Evolutionary conservation across 148 eudicot species (phyloP), one percentile per base, ranked within the genome.

Genomic region (Salicornia ramosissima): DNA sequence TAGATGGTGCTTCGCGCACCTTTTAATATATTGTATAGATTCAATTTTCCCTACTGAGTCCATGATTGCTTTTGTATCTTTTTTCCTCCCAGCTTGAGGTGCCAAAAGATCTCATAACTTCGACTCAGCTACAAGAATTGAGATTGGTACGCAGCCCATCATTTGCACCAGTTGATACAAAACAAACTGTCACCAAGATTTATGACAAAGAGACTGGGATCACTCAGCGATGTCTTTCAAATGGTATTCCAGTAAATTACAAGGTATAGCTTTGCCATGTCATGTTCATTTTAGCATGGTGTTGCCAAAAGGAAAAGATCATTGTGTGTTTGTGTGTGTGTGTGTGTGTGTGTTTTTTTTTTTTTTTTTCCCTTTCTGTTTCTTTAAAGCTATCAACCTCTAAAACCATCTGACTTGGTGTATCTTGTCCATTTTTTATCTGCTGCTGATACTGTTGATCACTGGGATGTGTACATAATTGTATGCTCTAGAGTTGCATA

Each of bases 231-330:
- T 84, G 97, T 59, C 99, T 95, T 79, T 89, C 97, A 55, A 95
- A 91, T 83, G 94, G 96, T 72, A 89, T 95, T 71, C 85, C 96
- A 77, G 84, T 95, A 40, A 95, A 91, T 75, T 95, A 95, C 90
- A 95, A 85, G 96, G 99, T 87, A 87, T 51, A 28, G 31, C 16
- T 71, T 65, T 21, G 10, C 28, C 50, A 10, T 34, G 63, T 61
- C 39, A 50, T 12, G 65, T 60, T 55, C 15, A 33, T 36, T 51
- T 64, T 52, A 64, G 45, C 60, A 58, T 65, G 22, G 58, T 39
- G 8, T 13, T 51, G 31, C 19, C 71, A 49, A n/a, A 29, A 50
- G 36, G 8, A 19, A 31, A 31, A 42, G 40, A 43, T 25, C 21
- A n/a, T 36, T 51, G 24, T 61, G 28, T 28, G 13, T 42, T 31